Base-by-base conservation (phyloP, 441 rosid genomes). In the Erodium moschatum region DNA sequence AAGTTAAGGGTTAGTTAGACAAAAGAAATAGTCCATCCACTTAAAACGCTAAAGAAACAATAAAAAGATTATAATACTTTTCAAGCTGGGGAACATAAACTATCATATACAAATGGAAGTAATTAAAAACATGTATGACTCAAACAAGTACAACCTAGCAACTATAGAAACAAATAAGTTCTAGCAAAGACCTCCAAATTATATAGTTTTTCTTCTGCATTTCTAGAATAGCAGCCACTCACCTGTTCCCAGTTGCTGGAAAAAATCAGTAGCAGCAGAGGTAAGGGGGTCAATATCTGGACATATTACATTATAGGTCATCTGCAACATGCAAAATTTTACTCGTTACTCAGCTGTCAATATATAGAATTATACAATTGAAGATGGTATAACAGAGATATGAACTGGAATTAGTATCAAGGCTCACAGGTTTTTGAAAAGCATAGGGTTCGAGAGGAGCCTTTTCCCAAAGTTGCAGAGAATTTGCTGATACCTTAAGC, bases 401-500 rank as follows among this genome's bases (percentile, higher is more conserved):
- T 11, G 54, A 13, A 46, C 40, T 60, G 58, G 66, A 68, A 63
- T 38, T 40, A 40, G 31, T 65, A 74, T 63, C 67, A 68, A 58
- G 67, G 77, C 88, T 86, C 81, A 95, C 99, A 76, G 82, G 87
- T 81, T 95, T 95, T 71, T 83, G 85, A 64, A 77, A 83, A 69
- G 99, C 99, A 80, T 88, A 95, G 72, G 99, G 98, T 71, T 96
- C 97, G 74, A 96, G 80, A 71, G 99, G 97, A 73, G 97, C 99
- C 82, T 96, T 96, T 80, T 96, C 99, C 99, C 99, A 96, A 61
- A 82, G 80, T 76, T 90, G 92, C 78, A 96, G 80, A 73, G 98
- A 81, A 79, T 78, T 86, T 70, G 94, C 81, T 38, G 99, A 87
- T 71, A 96, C 81, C 83, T 89, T 92, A 61, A 96, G 94, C 99